Conservation (phyloP, 2,329 filamentous ascomycete species). For the Phyllosticta capitalensis region DNA sequence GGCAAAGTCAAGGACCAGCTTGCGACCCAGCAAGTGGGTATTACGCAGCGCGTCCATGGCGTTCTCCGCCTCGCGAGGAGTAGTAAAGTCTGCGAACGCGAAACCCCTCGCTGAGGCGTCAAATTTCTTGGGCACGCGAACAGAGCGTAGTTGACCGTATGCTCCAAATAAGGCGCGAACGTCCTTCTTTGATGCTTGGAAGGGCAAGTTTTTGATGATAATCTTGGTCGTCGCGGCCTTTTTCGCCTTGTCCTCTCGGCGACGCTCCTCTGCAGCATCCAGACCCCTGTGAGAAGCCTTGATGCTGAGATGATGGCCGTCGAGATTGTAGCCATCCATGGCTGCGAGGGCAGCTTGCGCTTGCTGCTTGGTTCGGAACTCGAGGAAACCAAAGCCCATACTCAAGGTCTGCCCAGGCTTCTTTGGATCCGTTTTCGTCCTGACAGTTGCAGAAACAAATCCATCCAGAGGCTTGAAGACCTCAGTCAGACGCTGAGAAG, state of each 20-base stretch:
- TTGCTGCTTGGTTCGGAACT: slow-evolving; percentile 69
- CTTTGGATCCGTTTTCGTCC: slow-evolving; percentile 90
- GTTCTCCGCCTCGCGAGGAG: slow-evolving; percentile 78
- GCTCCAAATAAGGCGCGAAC: slow-evolving; percentile 74
- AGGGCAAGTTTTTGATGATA: slow-evolving; percentile 95
- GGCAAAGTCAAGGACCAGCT: slow-evolving; percentile 84
- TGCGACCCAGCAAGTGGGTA: slow-evolving; percentile 85
- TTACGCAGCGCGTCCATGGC: slow-evolving; percentile 85
- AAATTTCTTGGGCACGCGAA: slow-evolving; percentile 92
- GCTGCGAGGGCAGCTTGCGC: slow-evolving; percentile 69
- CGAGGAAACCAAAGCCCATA: slow-evolving; percentile 95
- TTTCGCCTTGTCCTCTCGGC: slow-evolving; percentile 73
- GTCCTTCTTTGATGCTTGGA: slow-evolving; percentile 91
- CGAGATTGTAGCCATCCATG: slow-evolving; percentile 86
- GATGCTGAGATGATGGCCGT: slow-evolving; percentile 75
- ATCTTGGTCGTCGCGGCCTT: slow-evolving; percentile 82
- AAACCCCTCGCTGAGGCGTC: slow-evolving; percentile 83
- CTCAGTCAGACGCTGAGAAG: slow-evolving; percentile 63
- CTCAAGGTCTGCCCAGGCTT: slow-evolving; percentile 78
- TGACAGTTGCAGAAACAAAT: slow-evolving; percentile 81
- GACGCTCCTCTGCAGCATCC: slow-evolving; percentile 79
- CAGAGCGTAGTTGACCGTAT: slow-evolving; percentile 85
- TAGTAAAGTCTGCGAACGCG: slow-evolving; percentile 93
- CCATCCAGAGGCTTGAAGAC: slow-evolving; percentile 75
- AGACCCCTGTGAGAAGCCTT: slow-evolving; percentile 78